A percentile compares a stretch with the other conserved stretches of the same genome.
These are phyloP conservation scores for Suhomyces bolitotheri DNA, from an alignment of 1,139 yeast species.

Conservation along the genomic window DNA sequence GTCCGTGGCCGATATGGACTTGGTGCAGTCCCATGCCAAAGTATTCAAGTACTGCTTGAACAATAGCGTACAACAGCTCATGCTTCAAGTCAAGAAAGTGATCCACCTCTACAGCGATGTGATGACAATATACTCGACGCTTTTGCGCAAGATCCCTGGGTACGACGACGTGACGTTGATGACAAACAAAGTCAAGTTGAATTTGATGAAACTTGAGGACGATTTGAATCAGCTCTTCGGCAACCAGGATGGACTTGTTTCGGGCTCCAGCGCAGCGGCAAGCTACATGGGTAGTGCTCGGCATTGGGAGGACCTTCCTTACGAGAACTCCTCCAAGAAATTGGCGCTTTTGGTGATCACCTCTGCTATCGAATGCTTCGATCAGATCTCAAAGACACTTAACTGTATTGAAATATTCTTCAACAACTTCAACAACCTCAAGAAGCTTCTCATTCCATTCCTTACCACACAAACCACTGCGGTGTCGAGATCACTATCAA, in stretches of 20 bases:
- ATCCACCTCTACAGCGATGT: conserved; percentile 42
- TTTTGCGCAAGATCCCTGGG: conserved; percentile 41
- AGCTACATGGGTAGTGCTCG: not conserved
- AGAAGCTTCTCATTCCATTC: conserved; percentile 40
- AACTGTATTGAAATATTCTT: conserved; percentile 38
- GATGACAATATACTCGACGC: conserved; percentile 42
- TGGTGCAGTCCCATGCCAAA: conserved; percentile 31
- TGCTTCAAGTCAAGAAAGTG: conserved; percentile 33
- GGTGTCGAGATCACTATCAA: conserved; percentile 27
- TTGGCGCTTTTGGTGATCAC: conserved; percentile 24
- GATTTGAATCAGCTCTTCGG: conserved; percentile 37
- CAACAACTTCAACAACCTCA: conserved; percentile 39
- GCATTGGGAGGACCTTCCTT: conserved; percentile 32
- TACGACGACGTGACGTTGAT: conserved; percentile 45
- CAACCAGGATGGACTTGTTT: conserved; percentile 4
- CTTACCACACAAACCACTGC: conserved; percentile 34
- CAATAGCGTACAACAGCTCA: conserved; percentile 29
- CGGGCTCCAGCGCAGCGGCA: conserved; percentile 2
- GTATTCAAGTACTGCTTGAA: conserved; percentile 39
- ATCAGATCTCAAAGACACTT: conserved; percentile 24
- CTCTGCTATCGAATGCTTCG: conserved; percentile 26
- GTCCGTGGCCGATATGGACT: conserved; percentile 25
- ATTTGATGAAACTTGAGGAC: conserved; percentile 32
- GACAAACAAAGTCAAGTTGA: conserved; percentile 28
- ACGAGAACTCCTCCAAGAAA: conserved; percentile 28